phyloP scores from a whole-genome alignment of 805 yeast genomes.

The Maudiozyma pseudohumilis region DNA sequence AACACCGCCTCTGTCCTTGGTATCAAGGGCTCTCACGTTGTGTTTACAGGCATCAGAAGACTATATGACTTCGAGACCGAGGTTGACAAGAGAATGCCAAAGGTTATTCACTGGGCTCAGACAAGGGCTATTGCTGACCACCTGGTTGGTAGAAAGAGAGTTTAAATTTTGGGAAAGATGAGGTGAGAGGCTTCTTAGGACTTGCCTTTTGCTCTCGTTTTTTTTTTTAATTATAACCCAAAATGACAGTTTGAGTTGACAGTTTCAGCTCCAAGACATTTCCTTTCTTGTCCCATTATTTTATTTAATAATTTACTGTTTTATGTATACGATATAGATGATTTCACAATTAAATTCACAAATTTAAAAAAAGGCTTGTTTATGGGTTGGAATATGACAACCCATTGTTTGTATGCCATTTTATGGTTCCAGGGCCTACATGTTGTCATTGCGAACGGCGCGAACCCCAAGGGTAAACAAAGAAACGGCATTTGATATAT shows the following conservation, averaged over 20 bases:
- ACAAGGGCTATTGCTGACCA: constrained; percentile 73
- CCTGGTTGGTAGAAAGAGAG: constrained; percentile 60
- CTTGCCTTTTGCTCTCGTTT: no score
- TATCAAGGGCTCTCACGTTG: constrained; percentile 64
- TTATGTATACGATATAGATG: constrained; percentile 7
- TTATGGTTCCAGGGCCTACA: no score
- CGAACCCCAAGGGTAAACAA: no score
- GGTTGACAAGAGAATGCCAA: constrained; percentile 74
- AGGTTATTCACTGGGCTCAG: constrained; percentile 71
- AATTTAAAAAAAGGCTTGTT: neutral
- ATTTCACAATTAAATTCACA: constrained; percentile 2
- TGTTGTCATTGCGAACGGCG: no score
- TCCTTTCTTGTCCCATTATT: neutral
- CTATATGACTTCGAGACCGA: constrained; percentile 86
- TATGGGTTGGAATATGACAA: no score
- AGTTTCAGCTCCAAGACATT: neutral
- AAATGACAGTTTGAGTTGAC: neutral
- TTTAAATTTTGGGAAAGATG: constrained; percentile 7
- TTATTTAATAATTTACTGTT: constrained; percentile 2
- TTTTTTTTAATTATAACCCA: neutral
- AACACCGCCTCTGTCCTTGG: constrained; percentile 78
- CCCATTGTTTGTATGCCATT: no score
- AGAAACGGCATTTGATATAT: no score
- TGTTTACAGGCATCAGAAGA: constrained; percentile 61
- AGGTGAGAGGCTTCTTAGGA: neutral